Percentiles rank a stretch among this genome's conserved stretches.
Conservation (phyloP, 2,329 filamentous ascomycete genomes). For the Colletotrichum karsti region DNA sequence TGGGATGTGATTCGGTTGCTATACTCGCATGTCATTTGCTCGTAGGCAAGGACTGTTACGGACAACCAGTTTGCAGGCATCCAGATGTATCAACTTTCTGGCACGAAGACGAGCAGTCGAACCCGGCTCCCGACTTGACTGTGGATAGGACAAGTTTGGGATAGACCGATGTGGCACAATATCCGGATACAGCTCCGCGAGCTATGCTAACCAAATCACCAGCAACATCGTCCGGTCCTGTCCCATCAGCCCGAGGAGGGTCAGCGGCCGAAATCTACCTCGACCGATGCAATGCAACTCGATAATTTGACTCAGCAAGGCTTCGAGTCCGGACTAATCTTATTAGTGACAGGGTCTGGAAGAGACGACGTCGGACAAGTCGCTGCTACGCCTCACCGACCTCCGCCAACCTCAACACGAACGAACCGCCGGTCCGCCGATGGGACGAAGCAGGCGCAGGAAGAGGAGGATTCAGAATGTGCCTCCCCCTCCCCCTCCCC, state of each 20-base stretch:
- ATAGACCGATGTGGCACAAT: neutral
- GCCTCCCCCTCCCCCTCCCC: too few relatives aligned
- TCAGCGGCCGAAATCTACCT: neutral
- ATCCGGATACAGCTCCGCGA: neutral
- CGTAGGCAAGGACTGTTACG: neutral
- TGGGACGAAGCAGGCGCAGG: neutral
- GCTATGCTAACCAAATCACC: neutral
- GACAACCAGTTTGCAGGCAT: neutral
- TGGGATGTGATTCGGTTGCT: neutral
- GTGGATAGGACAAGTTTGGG: neutral
- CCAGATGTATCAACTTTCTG: neutral
- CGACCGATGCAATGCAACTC: neutral
- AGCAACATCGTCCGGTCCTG: neutral
- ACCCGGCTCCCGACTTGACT: neutral
- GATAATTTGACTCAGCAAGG: neutral
- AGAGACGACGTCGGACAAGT: slow-evolving; percentile 1
- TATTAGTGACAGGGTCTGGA: neutral
- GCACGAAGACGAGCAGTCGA: neutral
- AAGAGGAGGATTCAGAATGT: neutral
- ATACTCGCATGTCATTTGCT: neutral
- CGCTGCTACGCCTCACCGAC: neutral
- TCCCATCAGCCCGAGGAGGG: neutral
- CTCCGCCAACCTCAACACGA: neutral
- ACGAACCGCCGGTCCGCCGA: neutral
- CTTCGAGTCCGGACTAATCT: neutral